Conservation (phyloP, 441 rosid species). For the Euphorbia corollata region DNA sequence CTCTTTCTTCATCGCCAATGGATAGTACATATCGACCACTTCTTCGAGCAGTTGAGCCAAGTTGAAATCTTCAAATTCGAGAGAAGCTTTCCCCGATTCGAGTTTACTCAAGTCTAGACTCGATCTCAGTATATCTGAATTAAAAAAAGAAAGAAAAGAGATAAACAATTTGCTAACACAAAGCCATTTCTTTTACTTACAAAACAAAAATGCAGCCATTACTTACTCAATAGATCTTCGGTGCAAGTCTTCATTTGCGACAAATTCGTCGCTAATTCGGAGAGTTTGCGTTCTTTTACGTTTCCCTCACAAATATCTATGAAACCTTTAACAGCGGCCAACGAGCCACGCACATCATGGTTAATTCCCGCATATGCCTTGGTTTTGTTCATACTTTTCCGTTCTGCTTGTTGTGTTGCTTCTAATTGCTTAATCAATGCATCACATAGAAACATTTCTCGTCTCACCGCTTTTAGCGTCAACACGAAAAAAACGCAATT, state of each 20-base stretch:
- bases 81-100: conserved; percentile 46
- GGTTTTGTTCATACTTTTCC: conserved; percentile 57
- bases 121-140: conserved; percentile 43
- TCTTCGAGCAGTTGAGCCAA: conserved; percentile 48
- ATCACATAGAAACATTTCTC: conserved; percentile 43
- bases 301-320: conserved; percentile 32
- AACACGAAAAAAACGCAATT: conserved; percentile 24
- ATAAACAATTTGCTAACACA: neutral
- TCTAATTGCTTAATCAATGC: conserved; percentile 45
- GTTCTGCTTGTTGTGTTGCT: conserved; percentile 55
- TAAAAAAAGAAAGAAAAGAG: neutral
- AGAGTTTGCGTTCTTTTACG: conserved; percentile 17
- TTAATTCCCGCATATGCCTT: conserved; percentile 38
- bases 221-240: conserved; percentile 29
- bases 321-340: conserved; percentile 33
- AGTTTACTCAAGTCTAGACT: conserved; percentile 44
- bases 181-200: neutral
- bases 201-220: neutral
- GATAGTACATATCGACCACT: conserved; percentile 39
- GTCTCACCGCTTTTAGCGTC: conserved; percentile 30
- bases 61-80: conserved; percentile 45
- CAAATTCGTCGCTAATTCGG: conserved; percentile 32
- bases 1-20: conserved; percentile 35
- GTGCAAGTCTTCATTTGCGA: conserved; percentile 32
- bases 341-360: conserved; percentile 41